These are phyloP conservation scores for Brassica balearica DNA, from an alignment of 441 rosid genomes.

Conservation along the genomic window DNA sequence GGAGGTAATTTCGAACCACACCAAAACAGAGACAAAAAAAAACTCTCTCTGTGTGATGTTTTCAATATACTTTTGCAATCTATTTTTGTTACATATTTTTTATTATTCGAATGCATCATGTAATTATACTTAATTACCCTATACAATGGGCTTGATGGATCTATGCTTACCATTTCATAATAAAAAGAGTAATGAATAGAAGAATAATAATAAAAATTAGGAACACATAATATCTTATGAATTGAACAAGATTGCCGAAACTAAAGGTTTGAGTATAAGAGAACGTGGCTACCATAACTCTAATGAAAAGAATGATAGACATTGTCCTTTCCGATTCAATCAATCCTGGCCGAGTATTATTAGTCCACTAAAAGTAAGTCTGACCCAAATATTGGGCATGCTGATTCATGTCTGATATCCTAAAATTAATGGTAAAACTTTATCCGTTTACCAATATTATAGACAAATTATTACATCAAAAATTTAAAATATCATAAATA, in stretches of 20 bases:
- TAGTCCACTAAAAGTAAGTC: not conserved
- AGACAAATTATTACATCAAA: not conserved
- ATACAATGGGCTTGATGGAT: not conserved
- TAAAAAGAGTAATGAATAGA: constrained; percentile 3
- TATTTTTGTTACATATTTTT: not conserved
- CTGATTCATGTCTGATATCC: not conserved
- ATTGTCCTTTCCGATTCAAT: not conserved
- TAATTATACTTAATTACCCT: not conserved
- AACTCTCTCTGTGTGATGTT: not conserved
- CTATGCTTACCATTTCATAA: not conserved
- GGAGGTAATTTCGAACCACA: not conserved
- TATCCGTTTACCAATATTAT: not conserved
- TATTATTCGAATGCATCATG: not conserved
- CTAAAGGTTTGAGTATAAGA: not conserved
- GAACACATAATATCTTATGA: constrained; percentile 5
- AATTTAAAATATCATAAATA: too few relatives aligned
- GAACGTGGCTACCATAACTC: constrained; percentile 41
- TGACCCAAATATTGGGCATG: not conserved
- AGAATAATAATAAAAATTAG: not conserved
- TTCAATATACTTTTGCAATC: not conserved
- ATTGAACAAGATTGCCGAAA: constrained; percentile 16
- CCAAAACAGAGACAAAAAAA: not conserved
- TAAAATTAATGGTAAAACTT: not conserved
- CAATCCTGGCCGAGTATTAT: not conserved
- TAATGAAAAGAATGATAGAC: constrained; percentile 18